Evolutionary conservation across 1,284 basidiomycete genomes (phyloP).

Genomic region (Marasmius oreades): DNA sequence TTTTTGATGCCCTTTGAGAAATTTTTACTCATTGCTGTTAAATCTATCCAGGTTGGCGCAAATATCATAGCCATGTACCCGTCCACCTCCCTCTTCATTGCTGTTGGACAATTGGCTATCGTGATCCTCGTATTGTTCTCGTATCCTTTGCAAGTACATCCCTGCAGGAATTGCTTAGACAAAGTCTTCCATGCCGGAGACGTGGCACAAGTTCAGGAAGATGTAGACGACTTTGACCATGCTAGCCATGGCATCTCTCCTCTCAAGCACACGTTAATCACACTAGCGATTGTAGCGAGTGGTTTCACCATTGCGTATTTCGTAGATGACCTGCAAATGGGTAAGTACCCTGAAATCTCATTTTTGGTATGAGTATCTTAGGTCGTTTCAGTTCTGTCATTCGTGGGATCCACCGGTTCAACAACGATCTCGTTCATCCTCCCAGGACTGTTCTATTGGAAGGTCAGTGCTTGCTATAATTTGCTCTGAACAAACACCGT

Average conservation of each 20-base stretch:
- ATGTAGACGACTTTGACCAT: slow-evolving; percentile 51
- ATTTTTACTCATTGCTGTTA: slow-evolving; percentile 7
- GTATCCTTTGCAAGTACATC: slow-evolving; percentile 92
- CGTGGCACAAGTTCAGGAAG: slow-evolving; percentile 29
- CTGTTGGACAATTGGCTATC: slow-evolving; percentile 91
- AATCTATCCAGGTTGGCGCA: slow-evolving; percentile 61
- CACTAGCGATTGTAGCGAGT: slow-evolving; percentile 63
- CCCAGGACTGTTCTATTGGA: slow-evolving; percentile 84
- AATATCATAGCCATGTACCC: slow-evolving; percentile 97
- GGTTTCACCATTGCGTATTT: slow-evolving; percentile 82
- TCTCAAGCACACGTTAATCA: slow-evolving; percentile 74
- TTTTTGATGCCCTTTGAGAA: background rate
- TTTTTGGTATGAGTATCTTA: background rate
- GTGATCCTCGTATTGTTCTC: slow-evolving; percentile 88
- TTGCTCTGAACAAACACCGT: background rate
- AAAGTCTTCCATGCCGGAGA: slow-evolving; percentile 70
- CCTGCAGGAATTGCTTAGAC: slow-evolving; percentile 90
- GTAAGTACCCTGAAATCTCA: slow-evolving; percentile 40
- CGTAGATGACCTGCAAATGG: slow-evolving; percentile 80
- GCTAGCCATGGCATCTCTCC: slow-evolving; percentile 62
- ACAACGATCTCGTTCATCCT: slow-evolving; percentile 98
- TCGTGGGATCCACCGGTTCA: slow-evolving; percentile 95
- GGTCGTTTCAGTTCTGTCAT: slow-evolving; percentile 71
- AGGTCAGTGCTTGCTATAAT: slow-evolving; percentile 42
- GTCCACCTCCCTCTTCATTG: slow-evolving; percentile 89